Percentiles rank a stretch among this genome's conserved stretches.
These are phyloP conservation scores for Rosa hybrid DNA, from an alignment of 331 rosid genomes.

Conservation along the genomic window DNA sequence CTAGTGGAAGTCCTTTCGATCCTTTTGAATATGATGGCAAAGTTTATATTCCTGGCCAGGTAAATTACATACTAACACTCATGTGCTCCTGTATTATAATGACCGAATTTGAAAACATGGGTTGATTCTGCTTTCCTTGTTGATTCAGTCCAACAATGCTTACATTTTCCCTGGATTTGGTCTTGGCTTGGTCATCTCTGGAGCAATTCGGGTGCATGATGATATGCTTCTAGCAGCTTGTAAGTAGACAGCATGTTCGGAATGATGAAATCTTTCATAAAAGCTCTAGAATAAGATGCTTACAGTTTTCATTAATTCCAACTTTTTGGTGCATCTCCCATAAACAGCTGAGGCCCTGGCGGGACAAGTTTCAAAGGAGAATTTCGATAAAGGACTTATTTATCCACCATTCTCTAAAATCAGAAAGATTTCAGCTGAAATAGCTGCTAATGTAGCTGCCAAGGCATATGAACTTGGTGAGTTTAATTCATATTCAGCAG, in stretches of 20 bases:
- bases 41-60: conserved; percentile 93
- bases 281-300: not conserved
- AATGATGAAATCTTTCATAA: not conserved
- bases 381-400: conserved; percentile 60
- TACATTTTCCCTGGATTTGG: conserved; percentile 98
- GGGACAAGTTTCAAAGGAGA: conserved; percentile 67
- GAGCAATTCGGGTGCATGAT: conserved; percentile 89
- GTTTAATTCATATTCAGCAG: conserved; percentile 7
- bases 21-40: conserved; percentile 74
- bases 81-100: not conserved
- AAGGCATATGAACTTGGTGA: conserved; percentile 91
- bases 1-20: conserved; percentile 98
- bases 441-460: conserved; percentile 96
- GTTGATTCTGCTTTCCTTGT: not conserved
- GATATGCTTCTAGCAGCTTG: conserved; percentile 99
- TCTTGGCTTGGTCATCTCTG: conserved; percentile 86
- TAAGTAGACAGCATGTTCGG: conserved; percentile 39
- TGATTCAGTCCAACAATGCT: conserved; percentile 89
- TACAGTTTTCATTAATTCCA: not conserved
- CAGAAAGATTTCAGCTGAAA: conserved; percentile 84
- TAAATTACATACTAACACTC: conserved; percentile 17
- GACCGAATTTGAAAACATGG: not conserved
- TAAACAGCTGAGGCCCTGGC: conserved; percentile 85
- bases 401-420: conserved; percentile 80
- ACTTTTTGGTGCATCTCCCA: conserved; percentile 1